These are phyloP conservation scores for Xylariaceae sp. DNA, from an alignment of 2,329 filamentous ascomycete species.

Conservation along the genomic window DNA sequence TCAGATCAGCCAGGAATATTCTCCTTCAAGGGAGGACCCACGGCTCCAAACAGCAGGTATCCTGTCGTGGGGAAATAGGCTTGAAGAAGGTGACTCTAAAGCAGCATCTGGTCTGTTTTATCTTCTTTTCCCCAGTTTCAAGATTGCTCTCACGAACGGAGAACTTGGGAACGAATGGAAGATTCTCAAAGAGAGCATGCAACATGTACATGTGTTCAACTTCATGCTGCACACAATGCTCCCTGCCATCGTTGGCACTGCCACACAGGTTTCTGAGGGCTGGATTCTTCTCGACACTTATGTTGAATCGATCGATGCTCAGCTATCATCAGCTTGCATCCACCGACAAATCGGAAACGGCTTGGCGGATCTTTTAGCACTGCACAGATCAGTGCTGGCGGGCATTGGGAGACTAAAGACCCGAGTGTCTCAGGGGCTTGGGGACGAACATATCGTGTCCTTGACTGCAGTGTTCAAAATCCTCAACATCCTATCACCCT, in stretches of 20 bases:
- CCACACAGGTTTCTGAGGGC: constrained; percentile 32
- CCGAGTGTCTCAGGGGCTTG: constrained; percentile 20
- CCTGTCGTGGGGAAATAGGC: constrained; percentile 49
- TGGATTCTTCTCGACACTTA: constrained; percentile 51
- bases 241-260: constrained; percentile 45
- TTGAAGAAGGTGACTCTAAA: constrained; percentile 47
- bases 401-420: constrained; percentile 28
- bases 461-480: constrained; percentile 24
- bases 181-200: constrained; percentile 47
- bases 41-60: constrained; percentile 52
- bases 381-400: constrained; percentile 32
- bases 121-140: constrained; percentile 54
- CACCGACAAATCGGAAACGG: constrained; percentile 36
- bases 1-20: constrained; percentile 51
- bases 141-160: constrained; percentile 46
- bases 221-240: constrained; percentile 51
- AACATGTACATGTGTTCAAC: constrained; percentile 38
- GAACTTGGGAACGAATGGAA: constrained; percentile 42
- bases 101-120: constrained; percentile 49
- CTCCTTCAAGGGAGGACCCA: constrained; percentile 50
- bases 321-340: constrained; percentile 34
- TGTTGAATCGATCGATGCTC: constrained; percentile 37
- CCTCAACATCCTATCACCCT: constrained; percentile 30
- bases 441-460: constrained; percentile 22
- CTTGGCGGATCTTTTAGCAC: constrained; percentile 31